A percentile compares a stretch with the other conserved stretches of the same genome.
Conservation (phyloP, 148 eudicot species). For the Nepenthes gracilis region DNA sequence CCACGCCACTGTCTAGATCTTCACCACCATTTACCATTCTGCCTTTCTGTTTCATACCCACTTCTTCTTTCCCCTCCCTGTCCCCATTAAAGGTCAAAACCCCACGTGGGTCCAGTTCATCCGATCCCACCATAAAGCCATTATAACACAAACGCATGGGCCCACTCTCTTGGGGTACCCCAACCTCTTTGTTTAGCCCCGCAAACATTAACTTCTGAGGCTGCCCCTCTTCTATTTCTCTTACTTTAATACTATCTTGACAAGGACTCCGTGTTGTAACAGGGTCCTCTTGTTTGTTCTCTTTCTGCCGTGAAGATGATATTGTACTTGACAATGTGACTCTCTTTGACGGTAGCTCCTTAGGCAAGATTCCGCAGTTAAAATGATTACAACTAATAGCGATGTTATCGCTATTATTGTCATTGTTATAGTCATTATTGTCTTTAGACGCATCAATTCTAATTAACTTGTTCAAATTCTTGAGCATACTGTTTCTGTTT, state of each 20-base stretch:
- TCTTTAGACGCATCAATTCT: neutral
- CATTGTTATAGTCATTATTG: neutral
- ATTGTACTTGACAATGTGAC: neutral
- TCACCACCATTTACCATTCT: neutral
- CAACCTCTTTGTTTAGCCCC: neutral
- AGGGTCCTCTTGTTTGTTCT: neutral
- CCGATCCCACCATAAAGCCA: slow-evolving; percentile 6
- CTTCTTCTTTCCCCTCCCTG: neutral
- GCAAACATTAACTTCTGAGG: neutral
- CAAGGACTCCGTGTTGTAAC: neutral
- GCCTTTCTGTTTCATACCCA: neutral
- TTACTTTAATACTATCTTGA: neutral
- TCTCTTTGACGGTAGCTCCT: neutral
- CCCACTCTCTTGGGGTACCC: neutral
- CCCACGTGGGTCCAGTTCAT: neutral
- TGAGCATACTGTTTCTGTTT: slow-evolving; percentile 9
- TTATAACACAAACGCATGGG: neutral
- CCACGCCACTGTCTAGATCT: neutral
- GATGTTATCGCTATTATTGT: neutral
- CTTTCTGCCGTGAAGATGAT: neutral
- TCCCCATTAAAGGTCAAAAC: neutral
- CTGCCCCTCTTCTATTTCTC: neutral
- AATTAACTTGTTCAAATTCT: neutral
- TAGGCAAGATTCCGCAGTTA: neutral
- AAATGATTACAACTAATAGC: neutral